Conservation (phyloP, 169 alveolate genomes). For the Perkinsus marinus region DNA sequence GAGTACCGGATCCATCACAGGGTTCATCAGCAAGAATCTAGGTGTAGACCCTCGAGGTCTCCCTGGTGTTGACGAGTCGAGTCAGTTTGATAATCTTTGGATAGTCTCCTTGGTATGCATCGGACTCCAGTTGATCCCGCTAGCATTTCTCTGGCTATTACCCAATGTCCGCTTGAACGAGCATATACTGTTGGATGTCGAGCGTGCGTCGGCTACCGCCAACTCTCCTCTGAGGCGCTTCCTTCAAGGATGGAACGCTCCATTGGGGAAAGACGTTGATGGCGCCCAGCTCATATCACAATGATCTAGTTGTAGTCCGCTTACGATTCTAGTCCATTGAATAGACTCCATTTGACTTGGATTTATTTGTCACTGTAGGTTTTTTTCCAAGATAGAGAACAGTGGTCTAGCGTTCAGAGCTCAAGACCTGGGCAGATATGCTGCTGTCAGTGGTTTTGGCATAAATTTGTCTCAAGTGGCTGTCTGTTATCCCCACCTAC, state of each 20-base stretch:
- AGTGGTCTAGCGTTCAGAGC: too few relatives aligned
- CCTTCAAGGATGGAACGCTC: background rate
- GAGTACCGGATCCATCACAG: background rate
- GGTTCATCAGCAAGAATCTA: background rate
- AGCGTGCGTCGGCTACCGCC: background rate
- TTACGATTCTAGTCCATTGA: too few relatives aligned
- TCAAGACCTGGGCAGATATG: too few relatives aligned
- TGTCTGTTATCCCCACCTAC: too few relatives aligned
- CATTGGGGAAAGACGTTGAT: too few relatives aligned
- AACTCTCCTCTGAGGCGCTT: background rate
- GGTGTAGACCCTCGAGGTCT: background rate
- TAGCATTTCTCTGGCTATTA: background rate
- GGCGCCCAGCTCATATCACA: too few relatives aligned
- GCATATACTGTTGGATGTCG: background rate
- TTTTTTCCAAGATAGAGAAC: too few relatives aligned
- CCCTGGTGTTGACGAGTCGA: background rate
- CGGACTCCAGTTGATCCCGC: background rate
- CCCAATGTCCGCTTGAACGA: background rate
- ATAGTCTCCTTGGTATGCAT: background rate
- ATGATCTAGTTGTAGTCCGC: too few relatives aligned
- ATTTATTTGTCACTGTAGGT: too few relatives aligned
- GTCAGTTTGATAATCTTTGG: background rate
- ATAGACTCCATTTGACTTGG: too few relatives aligned
- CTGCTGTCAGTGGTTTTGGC: too few relatives aligned
- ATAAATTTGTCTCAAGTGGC: too few relatives aligned